A percentile compares a stretch with the other conserved stretches of the same genome.
These are phyloP conservation scores for Beauveria asiatica DNA, from an alignment of 2,329 filamentous ascomycete species.

Conservation along the genomic window DNA sequence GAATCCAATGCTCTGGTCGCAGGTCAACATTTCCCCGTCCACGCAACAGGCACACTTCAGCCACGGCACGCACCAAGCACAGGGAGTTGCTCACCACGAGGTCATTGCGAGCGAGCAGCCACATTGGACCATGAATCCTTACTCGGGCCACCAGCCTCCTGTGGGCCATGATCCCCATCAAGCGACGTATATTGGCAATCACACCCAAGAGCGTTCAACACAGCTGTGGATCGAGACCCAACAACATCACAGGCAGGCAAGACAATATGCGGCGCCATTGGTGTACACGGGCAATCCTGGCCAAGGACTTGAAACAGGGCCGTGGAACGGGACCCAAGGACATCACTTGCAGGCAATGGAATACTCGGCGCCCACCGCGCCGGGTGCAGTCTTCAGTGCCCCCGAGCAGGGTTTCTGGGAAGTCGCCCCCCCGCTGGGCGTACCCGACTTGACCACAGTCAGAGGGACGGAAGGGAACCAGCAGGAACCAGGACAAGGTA, in stretches of 20 bases:
- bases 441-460: too few species aligned
- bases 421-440: too few species aligned
- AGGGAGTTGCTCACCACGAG: neutral
- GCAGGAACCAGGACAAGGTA: too few species aligned
- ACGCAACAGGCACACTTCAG: neutral
- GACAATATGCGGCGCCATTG: too few species aligned
- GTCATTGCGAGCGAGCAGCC: neutral
- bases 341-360: too few species aligned
- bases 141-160: neutral
- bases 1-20: neutral
- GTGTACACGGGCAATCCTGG: too few species aligned
- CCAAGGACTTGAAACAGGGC: too few species aligned
- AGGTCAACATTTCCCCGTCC: neutral
- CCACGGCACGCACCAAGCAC: neutral
- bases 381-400: too few species aligned
- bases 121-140: neutral
- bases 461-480: too few species aligned
- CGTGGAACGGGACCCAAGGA: too few species aligned
- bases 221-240: neutral
- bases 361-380: too few species aligned
- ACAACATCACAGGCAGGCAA: neutral
- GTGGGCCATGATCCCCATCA: neutral
- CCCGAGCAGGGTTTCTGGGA: too few species aligned
- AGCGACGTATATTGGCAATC: neutral
- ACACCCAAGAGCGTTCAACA: neutral